Base-by-base conservation (phyloP, 192 early-diverging fungal species). In the Coemansia sp. region DNA sequence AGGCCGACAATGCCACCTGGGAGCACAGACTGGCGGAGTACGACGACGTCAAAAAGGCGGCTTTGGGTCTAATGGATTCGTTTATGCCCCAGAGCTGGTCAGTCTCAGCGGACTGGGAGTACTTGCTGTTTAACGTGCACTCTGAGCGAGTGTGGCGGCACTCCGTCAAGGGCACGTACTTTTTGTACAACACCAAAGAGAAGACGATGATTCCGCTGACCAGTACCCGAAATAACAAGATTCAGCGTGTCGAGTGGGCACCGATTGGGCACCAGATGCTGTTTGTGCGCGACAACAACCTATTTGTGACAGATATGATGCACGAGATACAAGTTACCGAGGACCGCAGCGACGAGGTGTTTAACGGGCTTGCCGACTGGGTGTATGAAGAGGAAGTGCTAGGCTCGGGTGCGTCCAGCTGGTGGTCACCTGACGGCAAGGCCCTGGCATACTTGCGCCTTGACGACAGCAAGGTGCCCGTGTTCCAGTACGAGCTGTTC, bases 281-380 rank as follows among this genome's bases (percentile, higher is more conserved):
- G 39, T 97, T 93, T 86, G 90, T 97, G 24, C 86, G 89, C 56
- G 88, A 93, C 73, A 97, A 98, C 75, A 88, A 99, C 68, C 37
- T 99, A 8, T 93, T 90, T 75, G 84, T 96, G 19, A 92, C 89
- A 3, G 89, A 94, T 68, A 75, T 91, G 68, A 41, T 40, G 57
- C 75, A 83, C 16, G 89, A 94, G 61, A 86, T 87, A 46, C 89
- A 88, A 45, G 82, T 98, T 35, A 99, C 97, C 2, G 86, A 81
- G 54, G 95, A 97, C 74, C 95, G 95, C 14, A 89, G 90, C 29
- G 79, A 78, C 35, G 86, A 81, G 29, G 86, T 97, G 21, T 92
- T 96, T 67, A 98, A 98, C 70, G 97, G 95, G 7, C 85, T 97
- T 7, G 89, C 94, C n/a, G 97, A 99, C 78, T 99, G 97, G 97